Evolutionary conservation across 2,329 filamentous ascomycete species (phyloP), one percentile per base, ranked within the genome.

Genomic region (Trichophyton schoenleinii): DNA sequence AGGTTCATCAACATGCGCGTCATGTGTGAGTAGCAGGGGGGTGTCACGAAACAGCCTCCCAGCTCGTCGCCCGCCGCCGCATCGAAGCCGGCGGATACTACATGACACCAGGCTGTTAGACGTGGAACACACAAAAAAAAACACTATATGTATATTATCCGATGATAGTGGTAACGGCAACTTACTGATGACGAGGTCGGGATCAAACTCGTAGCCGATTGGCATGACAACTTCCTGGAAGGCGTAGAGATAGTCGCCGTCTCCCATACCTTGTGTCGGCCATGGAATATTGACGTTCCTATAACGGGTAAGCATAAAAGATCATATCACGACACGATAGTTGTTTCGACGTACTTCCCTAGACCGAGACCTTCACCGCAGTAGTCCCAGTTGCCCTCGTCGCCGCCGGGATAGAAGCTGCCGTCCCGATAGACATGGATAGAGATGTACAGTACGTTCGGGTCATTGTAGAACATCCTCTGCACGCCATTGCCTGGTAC

Each of bases 1-100:
- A 99, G 80, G 1, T 89, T 91, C 91, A 96, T 97, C 57, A 99
- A 83, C 92, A 97, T 96, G 71, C 96, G 91, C 15, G 94, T 97
- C 94, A 99, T 97, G 70, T 99, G 92, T 13, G 91, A 89, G 71
- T 97, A 99, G 70, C 94, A 95, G 3, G 85, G 77, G 0, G 94
- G 94, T 0, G 91, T 87, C 3, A 99, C 94, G 69, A 90, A 92
- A 72, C 94, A 99, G 36, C 88, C 90, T 58, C 94, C 94, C 1
- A 99, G 81, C 70, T 94, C 87, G 72, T 99, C 94, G 11, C 94
- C 94, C 65, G 88, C 89, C 0, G 94, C 94, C 15, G 94, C 94
- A 72, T 99, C 94, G 68, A 99, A 99, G 0, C 94, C 94, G 48
- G 94, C 91, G 20, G 94, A 94, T 62, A 99, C 87, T 79, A 62